These are phyloP conservation scores for Apiospora arundinis DNA, from an alignment of 2,329 filamentous ascomycete genomes.

Conservation along the genomic window DNA sequence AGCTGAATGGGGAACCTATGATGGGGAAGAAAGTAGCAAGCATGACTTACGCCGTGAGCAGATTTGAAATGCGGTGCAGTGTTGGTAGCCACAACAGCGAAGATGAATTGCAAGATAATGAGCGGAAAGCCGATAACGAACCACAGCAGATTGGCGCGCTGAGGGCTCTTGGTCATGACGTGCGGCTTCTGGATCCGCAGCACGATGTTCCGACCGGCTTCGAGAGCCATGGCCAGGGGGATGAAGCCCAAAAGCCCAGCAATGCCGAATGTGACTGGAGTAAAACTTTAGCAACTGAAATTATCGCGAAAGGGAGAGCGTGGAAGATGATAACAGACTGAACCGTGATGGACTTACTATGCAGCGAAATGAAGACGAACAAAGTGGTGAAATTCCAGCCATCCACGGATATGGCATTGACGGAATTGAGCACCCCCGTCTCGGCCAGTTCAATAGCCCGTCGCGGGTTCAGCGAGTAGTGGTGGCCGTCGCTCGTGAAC, in stretches of 20 bases:
- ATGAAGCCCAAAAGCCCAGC: conserved; percentile 34
- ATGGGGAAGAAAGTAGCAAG: background rate
- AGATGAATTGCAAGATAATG: conserved; percentile 34
- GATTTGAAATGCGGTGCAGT: conserved; percentile 37
- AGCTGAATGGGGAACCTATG: background rate
- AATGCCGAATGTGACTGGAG: conserved; percentile 35
- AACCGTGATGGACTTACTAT: conserved; percentile 30
- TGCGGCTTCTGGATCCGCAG: conserved; percentile 31
- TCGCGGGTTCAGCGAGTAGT: conserved; percentile 37
- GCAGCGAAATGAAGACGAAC: conserved; percentile 33
- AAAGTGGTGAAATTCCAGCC: conserved; percentile 31
- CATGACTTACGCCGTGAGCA: conserved; percentile 37
- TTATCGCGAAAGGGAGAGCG: background rate
- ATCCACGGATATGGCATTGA: conserved; percentile 31
- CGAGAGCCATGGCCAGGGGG: conserved; percentile 38
- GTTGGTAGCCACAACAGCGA: conserved; percentile 35
- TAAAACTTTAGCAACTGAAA: too few relatives aligned
- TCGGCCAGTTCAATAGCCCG: conserved; percentile 35
- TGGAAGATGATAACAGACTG: too few relatives aligned
- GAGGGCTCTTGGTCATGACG: conserved; percentile 33
- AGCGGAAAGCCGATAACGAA: conserved; percentile 35
- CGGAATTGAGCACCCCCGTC: conserved; percentile 32
- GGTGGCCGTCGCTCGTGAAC: conserved; percentile 35
- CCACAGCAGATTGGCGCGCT: conserved; percentile 36
- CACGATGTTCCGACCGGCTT: conserved; percentile 36